These are phyloP conservation scores for Sporobolomyces roseus DNA, from an alignment of 768 basidiomycete species.

Conservation along the genomic window DNA sequence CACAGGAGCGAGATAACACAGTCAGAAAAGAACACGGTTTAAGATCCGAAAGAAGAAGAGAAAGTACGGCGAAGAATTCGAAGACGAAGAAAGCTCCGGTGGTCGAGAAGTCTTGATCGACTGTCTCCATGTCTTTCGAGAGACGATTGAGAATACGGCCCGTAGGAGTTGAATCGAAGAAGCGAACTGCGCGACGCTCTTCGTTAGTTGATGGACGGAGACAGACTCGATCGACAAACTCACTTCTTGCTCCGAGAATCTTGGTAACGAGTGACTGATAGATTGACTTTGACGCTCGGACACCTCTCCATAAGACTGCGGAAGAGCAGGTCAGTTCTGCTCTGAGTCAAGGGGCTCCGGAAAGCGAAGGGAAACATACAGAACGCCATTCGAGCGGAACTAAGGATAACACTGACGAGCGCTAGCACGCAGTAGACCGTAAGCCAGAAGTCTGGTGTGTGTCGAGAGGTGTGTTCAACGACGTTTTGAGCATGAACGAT, in stretches of 20 bases:
- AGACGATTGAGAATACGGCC: slow-evolving; percentile 52
- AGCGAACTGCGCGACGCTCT: slow-evolving; percentile 36
- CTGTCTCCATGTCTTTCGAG: slow-evolving; percentile 49
- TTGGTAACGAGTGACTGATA: slow-evolving; percentile 47
- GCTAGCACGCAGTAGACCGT: slow-evolving; percentile 44
- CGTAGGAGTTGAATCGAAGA: slow-evolving; percentile 45
- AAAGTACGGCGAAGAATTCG: slow-evolving; percentile 45
- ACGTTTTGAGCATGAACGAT: not conserved
- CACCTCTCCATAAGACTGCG: slow-evolving; percentile 33
- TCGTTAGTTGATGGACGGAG: too few relatives aligned
- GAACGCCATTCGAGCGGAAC: slow-evolving; percentile 35
- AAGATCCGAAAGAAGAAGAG: too few relatives aligned
- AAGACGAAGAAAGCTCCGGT: slow-evolving; percentile 22
- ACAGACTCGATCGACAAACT: slow-evolving; percentile 1
- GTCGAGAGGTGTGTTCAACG: not conserved
- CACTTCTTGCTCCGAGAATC: slow-evolving; percentile 47
- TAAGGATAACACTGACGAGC: slow-evolving; percentile 42
- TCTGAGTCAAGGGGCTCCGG: not conserved
- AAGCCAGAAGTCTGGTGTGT: slow-evolving; percentile 41
- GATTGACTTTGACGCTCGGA: slow-evolving; percentile 36
- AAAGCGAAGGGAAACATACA: not conserved
- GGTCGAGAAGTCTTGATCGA: slow-evolving; percentile 47
- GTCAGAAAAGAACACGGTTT: too few relatives aligned
- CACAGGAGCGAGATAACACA: too few relatives aligned
- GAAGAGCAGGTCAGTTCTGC: too few relatives aligned